A percentile compares a stretch with the other conserved stretches of the same genome.
These are phyloP conservation scores for Ophiocordyceps sinensis DNA, from an alignment of 2,329 filamentous ascomycete species.

Conservation along the genomic window DNA sequence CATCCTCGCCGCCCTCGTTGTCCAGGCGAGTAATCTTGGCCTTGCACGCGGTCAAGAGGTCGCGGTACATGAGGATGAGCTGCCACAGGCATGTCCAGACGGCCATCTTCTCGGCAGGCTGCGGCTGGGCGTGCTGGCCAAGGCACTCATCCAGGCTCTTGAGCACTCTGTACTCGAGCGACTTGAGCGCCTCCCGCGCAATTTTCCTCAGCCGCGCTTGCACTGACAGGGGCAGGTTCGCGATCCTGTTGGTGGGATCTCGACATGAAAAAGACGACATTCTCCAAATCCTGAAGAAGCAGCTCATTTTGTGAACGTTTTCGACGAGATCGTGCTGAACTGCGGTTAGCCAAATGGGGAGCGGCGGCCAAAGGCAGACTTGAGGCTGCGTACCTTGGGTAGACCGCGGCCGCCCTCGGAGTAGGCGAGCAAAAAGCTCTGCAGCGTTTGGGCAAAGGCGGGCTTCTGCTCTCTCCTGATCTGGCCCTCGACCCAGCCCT, in stretches of 20 bases:
- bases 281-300: conserved; percentile 35
- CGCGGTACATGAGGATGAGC: conserved; percentile 32
- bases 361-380: background rate
- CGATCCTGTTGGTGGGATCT: conserved; percentile 21
- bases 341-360: conserved; percentile 3
- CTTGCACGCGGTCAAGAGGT: conserved; percentile 20
- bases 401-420: conserved; percentile 19
- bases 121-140: conserved; percentile 22
- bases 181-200: conserved; percentile 21
- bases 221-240: conserved; percentile 22
- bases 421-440: conserved; percentile 23
- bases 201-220: conserved; percentile 25
- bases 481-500: conserved; percentile 22
- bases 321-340: conserved; percentile 25
- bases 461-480: conserved; percentile 17
- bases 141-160: conserved; percentile 24
- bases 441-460: conserved; percentile 18
- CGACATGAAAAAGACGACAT: conserved; percentile 26
- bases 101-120: conserved; percentile 24
- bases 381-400: conserved; percentile 19
- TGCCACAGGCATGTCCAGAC: conserved; percentile 36
- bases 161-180: conserved; percentile 23
- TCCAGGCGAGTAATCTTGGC: conserved; percentile 12
- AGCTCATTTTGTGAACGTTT: conserved; percentile 30
- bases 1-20: conserved; percentile 8